Conservation (phyloP, 371 early-diverging fungal species). For the Rhizopus delemar region DNA sequence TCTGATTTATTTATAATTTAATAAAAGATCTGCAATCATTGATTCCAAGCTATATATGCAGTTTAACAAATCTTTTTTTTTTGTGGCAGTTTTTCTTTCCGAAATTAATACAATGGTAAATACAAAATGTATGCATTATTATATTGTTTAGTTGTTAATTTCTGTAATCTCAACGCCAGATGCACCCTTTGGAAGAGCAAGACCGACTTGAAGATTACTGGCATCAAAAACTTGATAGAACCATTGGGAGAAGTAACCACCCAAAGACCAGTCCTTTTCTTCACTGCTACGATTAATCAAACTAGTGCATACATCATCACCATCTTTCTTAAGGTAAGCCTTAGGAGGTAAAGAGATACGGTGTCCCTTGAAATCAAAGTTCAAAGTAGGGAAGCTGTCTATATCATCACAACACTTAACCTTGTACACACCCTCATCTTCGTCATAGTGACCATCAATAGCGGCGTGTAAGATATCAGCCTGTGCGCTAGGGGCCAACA, state of each 20-base stretch:
- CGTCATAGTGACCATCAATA: constrained; percentile 37
- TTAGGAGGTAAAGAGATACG: constrained; percentile 39
- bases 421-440: constrained; percentile 22
- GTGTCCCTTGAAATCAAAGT: constrained; percentile 38
- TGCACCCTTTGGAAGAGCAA: constrained; percentile 41
- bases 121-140: background rate
- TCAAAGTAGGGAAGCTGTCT: constrained; percentile 37
- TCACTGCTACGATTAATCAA: constrained; percentile 29
- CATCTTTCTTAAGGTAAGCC: constrained; percentile 26
- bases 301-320: constrained; percentile 29
- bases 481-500: constrained; percentile 42
- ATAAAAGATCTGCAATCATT: too few relatives aligned
- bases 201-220: constrained; percentile 37
- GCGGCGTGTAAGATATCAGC: constrained; percentile 43
- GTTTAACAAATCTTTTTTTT: too few relatives aligned
- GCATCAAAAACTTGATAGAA: constrained; percentile 47
- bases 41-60: too few relatives aligned
- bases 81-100: too few relatives aligned
- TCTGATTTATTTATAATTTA: too few relatives aligned
- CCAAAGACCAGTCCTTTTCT: constrained; percentile 46
- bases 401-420: constrained; percentile 33
- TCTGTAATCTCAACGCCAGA: constrained; percentile 38
- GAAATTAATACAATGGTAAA: background rate
- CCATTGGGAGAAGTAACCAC: constrained; percentile 46
- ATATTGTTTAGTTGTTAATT: background rate